Percentiles rank a stretch among this genome's conserved stretches.
Conservation (phyloP, 768 basidiomycete genomes). For the Zangia roseola region DNA sequence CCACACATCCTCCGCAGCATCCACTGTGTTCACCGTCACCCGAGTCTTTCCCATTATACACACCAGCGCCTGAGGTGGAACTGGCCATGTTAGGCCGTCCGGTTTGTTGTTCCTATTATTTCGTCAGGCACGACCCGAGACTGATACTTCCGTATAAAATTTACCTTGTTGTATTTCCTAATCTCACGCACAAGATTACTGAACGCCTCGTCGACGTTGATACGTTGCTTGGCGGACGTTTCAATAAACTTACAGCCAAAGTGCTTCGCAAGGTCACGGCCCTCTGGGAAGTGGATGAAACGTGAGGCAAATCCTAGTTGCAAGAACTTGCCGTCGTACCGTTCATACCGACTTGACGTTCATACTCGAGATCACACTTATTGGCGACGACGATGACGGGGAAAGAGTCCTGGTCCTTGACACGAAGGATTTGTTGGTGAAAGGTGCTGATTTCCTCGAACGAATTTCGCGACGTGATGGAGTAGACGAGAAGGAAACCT, state of each 20-base stretch:
- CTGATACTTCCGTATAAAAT: conserved; percentile 13
- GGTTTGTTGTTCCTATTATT: conserved; percentile 67
- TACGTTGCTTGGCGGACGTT: conserved; percentile 93
- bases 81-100: conserved; percentile 64
- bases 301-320: neutral
- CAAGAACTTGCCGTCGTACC: conserved; percentile 45
- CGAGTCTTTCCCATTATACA: conserved; percentile 45
- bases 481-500: conserved; percentile 96
- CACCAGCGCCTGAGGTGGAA: conserved; percentile 42
- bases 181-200: conserved; percentile 91
- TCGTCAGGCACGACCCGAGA: conserved; percentile 8
- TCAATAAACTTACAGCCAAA: conserved; percentile 95
- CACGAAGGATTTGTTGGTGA: conserved; percentile 93
- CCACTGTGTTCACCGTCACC: conserved; percentile 53
- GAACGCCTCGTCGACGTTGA: conserved; percentile 97
- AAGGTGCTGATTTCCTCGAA: conserved; percentile 97
- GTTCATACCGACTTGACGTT: conserved; percentile 93
- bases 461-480: conserved; percentile 95
- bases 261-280: conserved; percentile 92
- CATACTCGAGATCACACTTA: conserved; percentile 94
- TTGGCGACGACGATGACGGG: conserved; percentile 98
- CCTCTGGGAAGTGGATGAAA: conserved; percentile 60
- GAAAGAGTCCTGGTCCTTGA: conserved; percentile 95
- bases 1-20: conserved; percentile 71
- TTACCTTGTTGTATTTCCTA: conserved; percentile 88